phyloP scores from a whole-genome alignment of 768 basidiomycete genomes.

The Lactarius quietus region DNA sequence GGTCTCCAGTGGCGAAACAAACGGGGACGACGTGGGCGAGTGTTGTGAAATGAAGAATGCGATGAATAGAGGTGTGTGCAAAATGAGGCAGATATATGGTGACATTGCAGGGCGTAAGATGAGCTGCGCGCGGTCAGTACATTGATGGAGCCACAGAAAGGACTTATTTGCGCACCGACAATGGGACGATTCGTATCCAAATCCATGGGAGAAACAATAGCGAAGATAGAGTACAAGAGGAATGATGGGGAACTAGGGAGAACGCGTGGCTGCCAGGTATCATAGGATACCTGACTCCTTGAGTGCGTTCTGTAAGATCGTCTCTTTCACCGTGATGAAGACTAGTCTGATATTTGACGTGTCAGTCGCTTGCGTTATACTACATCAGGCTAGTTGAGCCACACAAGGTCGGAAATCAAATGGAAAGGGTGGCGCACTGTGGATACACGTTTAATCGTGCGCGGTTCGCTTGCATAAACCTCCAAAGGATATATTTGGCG shows the following conservation, averaged over 20 bases:
- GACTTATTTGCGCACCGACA: conserved; percentile 8
- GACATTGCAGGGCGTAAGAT: conserved; percentile 24
- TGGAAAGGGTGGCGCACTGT: conserved; percentile 49
- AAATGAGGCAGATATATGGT: conserved; percentile 20
- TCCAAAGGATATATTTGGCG: conserved; percentile 91
- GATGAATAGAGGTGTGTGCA: conserved; percentile 20
- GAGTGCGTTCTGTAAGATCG: conserved; percentile 86
- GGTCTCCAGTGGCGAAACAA: background rate
- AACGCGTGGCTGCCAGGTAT: conserved; percentile 5
- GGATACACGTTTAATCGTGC: conserved; percentile 86
- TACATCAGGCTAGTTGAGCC: conserved; percentile 28
- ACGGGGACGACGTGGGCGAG: background rate
- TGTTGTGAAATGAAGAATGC: conserved; percentile 15
- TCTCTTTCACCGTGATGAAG: conserved; percentile 88
- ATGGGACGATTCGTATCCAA: conserved; percentile 22
- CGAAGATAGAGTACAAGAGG: conserved; percentile 21
- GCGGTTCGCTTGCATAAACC: conserved; percentile 89
- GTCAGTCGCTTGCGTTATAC: conserved; percentile 86
- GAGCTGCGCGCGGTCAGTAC: conserved; percentile 8
- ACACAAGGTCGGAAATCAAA: conserved; percentile 1
- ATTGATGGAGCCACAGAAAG: too few species aligned
- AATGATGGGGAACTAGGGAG: background rate
- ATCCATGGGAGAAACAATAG: conserved; percentile 17
- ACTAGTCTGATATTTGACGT: conserved; percentile 79
- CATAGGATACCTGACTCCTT: conserved; percentile 82